Base-by-base conservation (phyloP, 2,329 filamentous ascomycete genomes). In the Cadophora sp. region DNA sequence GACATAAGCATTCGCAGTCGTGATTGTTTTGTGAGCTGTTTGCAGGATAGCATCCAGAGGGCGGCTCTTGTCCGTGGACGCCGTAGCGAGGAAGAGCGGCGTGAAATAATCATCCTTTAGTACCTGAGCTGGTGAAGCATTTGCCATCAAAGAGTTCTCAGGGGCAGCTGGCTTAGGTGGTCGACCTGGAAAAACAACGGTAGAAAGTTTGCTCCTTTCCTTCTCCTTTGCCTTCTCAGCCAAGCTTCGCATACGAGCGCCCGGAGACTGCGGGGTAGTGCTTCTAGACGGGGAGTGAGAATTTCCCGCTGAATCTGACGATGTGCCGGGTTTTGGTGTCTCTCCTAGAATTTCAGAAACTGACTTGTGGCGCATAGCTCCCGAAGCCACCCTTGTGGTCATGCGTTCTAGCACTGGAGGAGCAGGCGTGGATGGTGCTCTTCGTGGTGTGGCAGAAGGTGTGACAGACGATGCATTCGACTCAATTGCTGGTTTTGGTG, bases 21-120 rank as follows among this genome's bases (percentile, higher is more conserved):
- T 94, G 12, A 98, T 83, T 0, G 94, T 97, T 79, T 99, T 99
- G 76, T 94, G 92, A 4, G 94, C 92, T 55, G 92, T 91, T 65
- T 90, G 87, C 3, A 98, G 83, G 0, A 98, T 85, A 51, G 92
- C 90, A 66, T 92, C 88, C 9, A 90, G 80, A 0, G 86, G 84
- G 83, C 87, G 88, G 62, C 83, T 84, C 67, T 85, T 89, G 82
- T 86, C 88, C 59, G 83, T 84, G 58, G 84, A 83, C 64, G 83
- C 82, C 71, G 84, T 79, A 53, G 86, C 81, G 74, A 87, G 87
- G 40, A 89, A 90, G 56, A 87, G 81, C 5, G 88, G 87, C 14
- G 85, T 88, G 70, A 89, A 90, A 75, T 91, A 91, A 74, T 90
- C 88, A 59, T 89, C 87, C 4, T 83, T 68, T 5, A 69, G 67